Evolutionary conservation across 2,329 filamentous ascomycete species (phyloP), one percentile per base, ranked within the genome.

Genomic region (Penicillium thymicola): DNA sequence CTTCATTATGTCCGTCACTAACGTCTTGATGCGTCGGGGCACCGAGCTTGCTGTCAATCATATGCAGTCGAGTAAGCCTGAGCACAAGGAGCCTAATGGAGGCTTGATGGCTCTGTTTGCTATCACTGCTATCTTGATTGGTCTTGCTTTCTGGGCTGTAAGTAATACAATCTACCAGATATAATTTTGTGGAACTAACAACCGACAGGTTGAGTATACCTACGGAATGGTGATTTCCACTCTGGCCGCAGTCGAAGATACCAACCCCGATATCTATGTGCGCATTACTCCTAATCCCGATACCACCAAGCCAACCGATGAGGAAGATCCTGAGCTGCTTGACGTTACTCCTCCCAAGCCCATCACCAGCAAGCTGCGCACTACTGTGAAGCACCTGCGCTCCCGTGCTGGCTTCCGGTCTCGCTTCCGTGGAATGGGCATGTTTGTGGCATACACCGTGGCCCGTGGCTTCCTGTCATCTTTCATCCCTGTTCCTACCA

Each of bases 341-440:
- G 75, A 75, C 45, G 59, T 81, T 55, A 73, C 81, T 61, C 76
- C 77, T 59, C 76, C 80, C 63, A 79, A 81, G 70, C 85, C 84
- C 53, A 81, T 89, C 67, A 89, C 87, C 36, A 78, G 80, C 52
- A 83, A 77, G 61, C 81, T 89, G 67, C 79, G 81, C 57, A 76
- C 76, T 10, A 83, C 85, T 3, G 72, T 87, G 58, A 75, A 73
- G 50, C 86, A 88, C 59, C 80, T 97, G 43, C 79, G 79, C 61
- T 76, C 82, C 45, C 76, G 84, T 62, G 86, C 81, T 58, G 90
- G 91, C 60, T 82, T 82, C 74, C 77, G 77, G 57, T 82, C 88
- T 56, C 80, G 83, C 67, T 88, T 90, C 81, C 88, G 90, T 59
- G 91, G 90, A 54, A 69, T 90, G 57, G 67, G 70, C 42, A 75